phyloP scores from a whole-genome alignment of 163 green algal species.

The Dunaliella salina region DNA sequence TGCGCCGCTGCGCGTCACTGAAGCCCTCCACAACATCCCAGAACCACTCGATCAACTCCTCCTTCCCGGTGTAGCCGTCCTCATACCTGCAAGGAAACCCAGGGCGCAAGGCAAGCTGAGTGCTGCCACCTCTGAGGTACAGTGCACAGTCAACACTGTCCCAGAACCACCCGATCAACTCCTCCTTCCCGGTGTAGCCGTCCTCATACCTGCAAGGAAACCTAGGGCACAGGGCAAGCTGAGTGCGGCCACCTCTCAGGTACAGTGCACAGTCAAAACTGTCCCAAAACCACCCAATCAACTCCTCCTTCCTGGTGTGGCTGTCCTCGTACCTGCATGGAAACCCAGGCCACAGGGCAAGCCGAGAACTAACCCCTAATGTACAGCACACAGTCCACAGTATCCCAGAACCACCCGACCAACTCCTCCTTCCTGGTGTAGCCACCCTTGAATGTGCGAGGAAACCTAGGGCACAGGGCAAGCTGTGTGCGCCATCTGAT shows the following conservation, averaged over 20 bases:
- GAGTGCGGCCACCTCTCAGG: not conserved
- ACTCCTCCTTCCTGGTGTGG: constrained; percentile 56
- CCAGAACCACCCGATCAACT: constrained; percentile 37
- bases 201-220: constrained; percentile 48
- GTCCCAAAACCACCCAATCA: constrained; percentile 33
- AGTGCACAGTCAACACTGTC: no score
- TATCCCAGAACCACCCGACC: constrained; percentile 29
- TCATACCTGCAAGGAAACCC: constrained; percentile 39
- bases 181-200: constrained; percentile 60
- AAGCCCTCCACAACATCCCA: constrained; percentile 55
- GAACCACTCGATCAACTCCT: constrained; percentile 57
- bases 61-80: constrained; percentile 60
- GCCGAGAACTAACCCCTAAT: not conserved
- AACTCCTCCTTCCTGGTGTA: constrained; percentile 58
- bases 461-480: not conserved
- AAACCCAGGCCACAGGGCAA: not conserved
- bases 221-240: not conserved
- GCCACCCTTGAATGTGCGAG: constrained; percentile 49
- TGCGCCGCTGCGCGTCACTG: constrained; percentile 46
- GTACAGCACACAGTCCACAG: no score
- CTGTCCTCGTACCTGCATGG: constrained; percentile 52
- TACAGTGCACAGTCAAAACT: no score
- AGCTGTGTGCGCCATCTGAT: no score
- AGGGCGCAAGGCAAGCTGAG: not conserved
- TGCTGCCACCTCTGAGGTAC: not conserved